Conservation (phyloP, 805 yeast species). For the Ogataea minuta region DNA sequence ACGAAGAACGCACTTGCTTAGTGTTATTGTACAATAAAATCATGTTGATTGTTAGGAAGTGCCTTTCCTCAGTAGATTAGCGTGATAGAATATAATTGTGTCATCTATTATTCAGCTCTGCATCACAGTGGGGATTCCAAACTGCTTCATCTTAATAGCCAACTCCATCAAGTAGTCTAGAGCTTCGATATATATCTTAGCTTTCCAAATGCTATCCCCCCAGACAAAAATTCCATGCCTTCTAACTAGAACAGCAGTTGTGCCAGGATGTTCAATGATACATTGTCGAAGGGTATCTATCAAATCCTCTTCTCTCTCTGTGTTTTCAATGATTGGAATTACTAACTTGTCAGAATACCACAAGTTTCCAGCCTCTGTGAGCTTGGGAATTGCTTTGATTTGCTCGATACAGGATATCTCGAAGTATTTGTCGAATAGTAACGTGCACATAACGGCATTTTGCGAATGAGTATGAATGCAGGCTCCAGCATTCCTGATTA, state of each 20-base stretch:
- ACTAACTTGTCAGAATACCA: conserved; percentile 70
- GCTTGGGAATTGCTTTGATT: conserved; percentile 84
- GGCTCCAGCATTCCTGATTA: conserved; percentile 74
- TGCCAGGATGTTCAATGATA: conserved; percentile 64
- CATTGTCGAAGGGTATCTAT: conserved; percentile 63
- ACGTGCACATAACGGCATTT: conserved; percentile 77
- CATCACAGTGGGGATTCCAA: conserved; percentile 56
- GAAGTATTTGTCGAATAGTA: conserved; percentile 69
- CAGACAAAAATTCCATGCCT: conserved; percentile 96
- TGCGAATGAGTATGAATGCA: conserved; percentile 95
- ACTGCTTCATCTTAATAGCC: conserved; percentile 76
- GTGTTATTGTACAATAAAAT: conserved; percentile 12
- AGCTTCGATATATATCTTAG: conserved; percentile 90
- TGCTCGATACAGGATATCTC: conserved; percentile 81
- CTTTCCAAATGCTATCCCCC: conserved; percentile 92
- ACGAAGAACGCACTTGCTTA: conserved; percentile 31
- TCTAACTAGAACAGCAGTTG: conserved; percentile 86
- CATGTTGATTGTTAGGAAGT: background rate
- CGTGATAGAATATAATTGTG: too few relatives aligned
- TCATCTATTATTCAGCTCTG: conserved; percentile 1
- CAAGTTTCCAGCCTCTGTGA: conserved; percentile 64
- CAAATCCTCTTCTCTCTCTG: conserved; percentile 84
- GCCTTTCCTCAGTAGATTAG: too few relatives aligned
- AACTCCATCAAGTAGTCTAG: conserved; percentile 84
- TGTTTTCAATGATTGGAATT: conserved; percentile 89